These are phyloP conservation scores for Pyropia haitanensis DNA, from an alignment of 23 red algal genomes.

Conservation along the genomic window DNA sequence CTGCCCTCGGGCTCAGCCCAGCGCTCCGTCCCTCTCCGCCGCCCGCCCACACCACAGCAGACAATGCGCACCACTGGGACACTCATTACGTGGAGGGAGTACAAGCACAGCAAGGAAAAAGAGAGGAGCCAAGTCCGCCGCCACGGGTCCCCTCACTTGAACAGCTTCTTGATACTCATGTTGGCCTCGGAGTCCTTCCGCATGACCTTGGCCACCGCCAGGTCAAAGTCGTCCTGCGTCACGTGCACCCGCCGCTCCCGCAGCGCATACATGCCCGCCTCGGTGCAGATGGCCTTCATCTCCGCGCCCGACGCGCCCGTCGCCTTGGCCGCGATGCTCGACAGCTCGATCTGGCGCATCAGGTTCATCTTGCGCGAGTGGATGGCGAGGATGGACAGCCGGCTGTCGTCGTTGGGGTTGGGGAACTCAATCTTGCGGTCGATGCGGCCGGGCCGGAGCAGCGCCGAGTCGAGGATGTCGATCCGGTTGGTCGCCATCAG, in stretches of 20 bases:
- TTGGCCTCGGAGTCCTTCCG: constrained; percentile 82
- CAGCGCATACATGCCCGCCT: constrained; percentile 97
- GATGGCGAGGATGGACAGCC: constrained; percentile 75
- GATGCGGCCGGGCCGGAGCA: constrained; percentile 65
- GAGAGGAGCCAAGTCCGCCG: background rate
- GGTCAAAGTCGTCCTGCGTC: constrained; percentile 95
- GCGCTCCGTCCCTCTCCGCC: no score
- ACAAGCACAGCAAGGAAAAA: no score
- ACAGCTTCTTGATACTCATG: constrained; percentile 70
- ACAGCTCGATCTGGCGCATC: constrained; percentile 84
- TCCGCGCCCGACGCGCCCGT: constrained; percentile 80
- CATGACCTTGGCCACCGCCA: constrained; percentile 97
- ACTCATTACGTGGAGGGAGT: no score
- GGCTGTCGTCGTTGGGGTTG: constrained; percentile 61
- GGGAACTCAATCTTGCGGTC: constrained; percentile 75
- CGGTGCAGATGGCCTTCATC: constrained; percentile 86
- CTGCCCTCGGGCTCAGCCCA: no score
- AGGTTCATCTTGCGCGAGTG: constrained; percentile 97
- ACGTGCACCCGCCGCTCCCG: constrained; percentile 84
- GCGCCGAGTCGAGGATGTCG: constrained; percentile 49
- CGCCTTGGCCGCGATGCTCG: constrained; percentile 64
- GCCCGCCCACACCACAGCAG: no score
- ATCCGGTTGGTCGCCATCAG: constrained; percentile 72
- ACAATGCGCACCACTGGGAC: no score
- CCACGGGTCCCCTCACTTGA: constrained; percentile 37